Evolutionary conservation across 176 grass and related monocot species (phyloP).

Genomic region (Oryza rufipogon): DNA sequence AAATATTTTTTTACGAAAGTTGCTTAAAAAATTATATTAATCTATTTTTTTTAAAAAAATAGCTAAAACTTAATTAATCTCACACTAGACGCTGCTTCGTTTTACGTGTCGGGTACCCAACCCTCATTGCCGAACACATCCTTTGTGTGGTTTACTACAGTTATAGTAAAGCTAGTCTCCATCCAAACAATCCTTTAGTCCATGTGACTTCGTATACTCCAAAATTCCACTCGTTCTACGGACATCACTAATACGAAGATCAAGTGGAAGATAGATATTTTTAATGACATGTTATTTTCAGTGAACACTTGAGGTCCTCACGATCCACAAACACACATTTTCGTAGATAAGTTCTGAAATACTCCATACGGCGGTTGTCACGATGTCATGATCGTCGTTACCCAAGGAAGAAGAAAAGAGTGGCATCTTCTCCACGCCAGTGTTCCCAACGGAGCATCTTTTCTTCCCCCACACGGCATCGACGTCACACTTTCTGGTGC

Average conservation of each 20-base stretch:
- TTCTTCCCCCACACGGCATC: constrained; percentile 12
- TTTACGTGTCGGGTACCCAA: too few species aligned
- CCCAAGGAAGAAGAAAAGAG: not conserved
- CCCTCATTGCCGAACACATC: too few species aligned
- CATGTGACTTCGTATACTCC: too few species aligned
- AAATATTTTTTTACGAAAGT: too few species aligned
- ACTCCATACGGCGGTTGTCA: not conserved
- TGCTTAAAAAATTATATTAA: too few species aligned
- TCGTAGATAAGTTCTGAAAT: not conserved
- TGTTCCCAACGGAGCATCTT: not conserved
- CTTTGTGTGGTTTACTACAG: too few species aligned
- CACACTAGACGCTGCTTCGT: too few species aligned
- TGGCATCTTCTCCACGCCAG: constrained; percentile 8
- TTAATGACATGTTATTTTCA: not conserved
- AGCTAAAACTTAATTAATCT: too few species aligned
- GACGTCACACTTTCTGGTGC: not conserved
- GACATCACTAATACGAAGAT: not conserved
- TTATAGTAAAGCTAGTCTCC: too few species aligned
- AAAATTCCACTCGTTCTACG: too few species aligned
- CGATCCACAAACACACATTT: not conserved
- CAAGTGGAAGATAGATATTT: not conserved
- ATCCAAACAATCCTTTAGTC: too few species aligned
- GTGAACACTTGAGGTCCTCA: not conserved
- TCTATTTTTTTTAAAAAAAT: too few species aligned
- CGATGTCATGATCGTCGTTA: not conserved